Conservation (phyloP, 805 yeast genomes). For the Monosporozyma servazzii region DNA sequence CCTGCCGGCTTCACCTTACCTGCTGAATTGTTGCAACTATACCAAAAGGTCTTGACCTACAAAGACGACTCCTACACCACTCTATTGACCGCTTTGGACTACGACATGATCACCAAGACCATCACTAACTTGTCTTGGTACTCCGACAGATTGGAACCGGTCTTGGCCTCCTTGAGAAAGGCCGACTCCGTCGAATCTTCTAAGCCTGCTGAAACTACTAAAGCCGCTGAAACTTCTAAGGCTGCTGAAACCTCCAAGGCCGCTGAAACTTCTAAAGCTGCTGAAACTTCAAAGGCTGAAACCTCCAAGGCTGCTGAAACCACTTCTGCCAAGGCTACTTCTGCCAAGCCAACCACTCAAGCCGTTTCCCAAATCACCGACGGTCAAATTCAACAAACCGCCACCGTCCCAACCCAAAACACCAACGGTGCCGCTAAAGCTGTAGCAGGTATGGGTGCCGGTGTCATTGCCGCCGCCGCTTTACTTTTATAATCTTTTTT, state of each 20-base stretch:
- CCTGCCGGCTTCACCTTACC: slow-evolving; percentile 20
- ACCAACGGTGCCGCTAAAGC: slow-evolving; percentile 5
- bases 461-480: slow-evolving; percentile 11
- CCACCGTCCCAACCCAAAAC: slow-evolving; percentile 1
- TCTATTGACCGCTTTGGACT: slow-evolving; percentile 22
- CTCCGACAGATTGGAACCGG: slow-evolving; percentile 19
- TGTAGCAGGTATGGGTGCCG: slow-evolving; percentile 6
- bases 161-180: slow-evolving; percentile 6
- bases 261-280: slow-evolving; percentile 2
- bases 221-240: slow-evolving; percentile 4
- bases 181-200: slow-evolving; percentile 4
- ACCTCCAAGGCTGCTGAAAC: slow-evolving; percentile 1
- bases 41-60: slow-evolving; percentile 24
- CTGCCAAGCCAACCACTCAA: slow-evolving; percentile 5
- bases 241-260: slow-evolving; percentile 4
- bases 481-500: slow-evolving; percentile 7
- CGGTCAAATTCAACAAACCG: slow-evolving; percentile 8
- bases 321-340: slow-evolving; percentile 1
- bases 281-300: slow-evolving; percentile 2
- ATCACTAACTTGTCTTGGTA: slow-evolving; percentile 30
- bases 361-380: slow-evolving; percentile 8
- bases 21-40: slow-evolving; percentile 21
- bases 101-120: slow-evolving; percentile 18
- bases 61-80: slow-evolving; percentile 31
- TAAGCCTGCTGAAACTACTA: slow-evolving; percentile 4